Evolutionary conservation across 139 green algal species (phyloP), one percentile per base, ranked within the genome.

Genomic region (Eudorina sp.): DNA sequence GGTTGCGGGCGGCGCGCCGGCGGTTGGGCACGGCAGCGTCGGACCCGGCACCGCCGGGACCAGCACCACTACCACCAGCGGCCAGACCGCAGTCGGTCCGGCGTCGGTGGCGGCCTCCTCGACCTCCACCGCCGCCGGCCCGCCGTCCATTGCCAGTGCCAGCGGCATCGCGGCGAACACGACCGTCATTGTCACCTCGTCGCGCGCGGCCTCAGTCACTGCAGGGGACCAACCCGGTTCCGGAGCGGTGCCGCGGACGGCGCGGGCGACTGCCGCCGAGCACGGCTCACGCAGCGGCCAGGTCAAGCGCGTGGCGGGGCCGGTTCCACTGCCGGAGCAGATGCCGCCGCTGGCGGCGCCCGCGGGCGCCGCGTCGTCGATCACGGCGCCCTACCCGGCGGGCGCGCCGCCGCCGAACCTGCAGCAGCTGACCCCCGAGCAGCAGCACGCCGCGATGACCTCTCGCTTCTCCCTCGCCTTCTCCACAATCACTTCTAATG

Each of bases 371-470:
- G n/a, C 46, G 46, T 4, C 75, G 16, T 48, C 75, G 1, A 48
- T 69, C 34, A 68, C 19, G 19, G 46, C 43, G 27, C 14, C 45
- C 27, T 64, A 62, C 48, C 45, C 45, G 27, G 45, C 27, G 8
- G 43, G 27, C 45, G 73, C 73, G 48, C 27, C 43, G 43, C 73
- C 73, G 73, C 73, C 73, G 11, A 43, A 27, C 75, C 31, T 48
- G 62, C 25, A 21, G n/a, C 18, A 51, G 11, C 36, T 86, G 11
- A 86, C 80, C 31, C 8, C 80, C 6, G 80, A 46, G n/a, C 80
- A 86, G 79, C 79, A 84, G 78, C 23, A 48, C 27, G 81, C 81
- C 31, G 81, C 81, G 19, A 87, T 87, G 81, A 87, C 81, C 19
- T 58, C 34, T 2, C 81, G 81, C 81, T 79, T 79, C 64, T 87